Conservation (phyloP, 1,284 basidiomycete species). For the Ceratorhiza oryzae-sativae region DNA sequence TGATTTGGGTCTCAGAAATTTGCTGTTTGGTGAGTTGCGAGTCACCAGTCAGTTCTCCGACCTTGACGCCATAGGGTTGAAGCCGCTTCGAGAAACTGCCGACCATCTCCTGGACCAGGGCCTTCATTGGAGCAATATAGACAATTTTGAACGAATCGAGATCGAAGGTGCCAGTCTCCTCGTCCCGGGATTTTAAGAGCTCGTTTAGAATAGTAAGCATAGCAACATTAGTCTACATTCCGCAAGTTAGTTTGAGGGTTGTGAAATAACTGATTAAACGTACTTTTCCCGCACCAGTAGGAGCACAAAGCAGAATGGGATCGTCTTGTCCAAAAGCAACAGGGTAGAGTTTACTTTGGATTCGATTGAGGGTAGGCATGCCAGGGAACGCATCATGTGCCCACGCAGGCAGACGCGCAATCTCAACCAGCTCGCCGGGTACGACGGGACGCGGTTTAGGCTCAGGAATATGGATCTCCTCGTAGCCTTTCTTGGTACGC, state of each 20-base stretch:
- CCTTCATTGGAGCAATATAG: constrained; percentile 99
- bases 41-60: constrained; percentile 97
- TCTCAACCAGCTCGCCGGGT: constrained; percentile 77
- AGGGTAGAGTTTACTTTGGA: constrained; percentile 95
- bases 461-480: constrained; percentile 97
- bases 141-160: constrained; percentile 95
- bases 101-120: constrained; percentile 96
- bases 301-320: constrained; percentile 94
- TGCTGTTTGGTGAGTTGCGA: constrained; percentile 98
- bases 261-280: constrained; percentile 61
- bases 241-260: constrained; percentile 62
- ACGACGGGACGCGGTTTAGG: constrained; percentile 80
- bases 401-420: constrained; percentile 85
- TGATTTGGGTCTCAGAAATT: constrained; percentile 96
- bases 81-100: constrained; percentile 91
- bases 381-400: constrained; percentile 83
- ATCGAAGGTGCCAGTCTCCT: constrained; percentile 84
- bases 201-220: constrained; percentile 94
- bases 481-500: constrained; percentile 94
- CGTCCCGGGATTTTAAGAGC: constrained; percentile 83
- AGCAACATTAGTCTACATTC: constrained; percentile 90
- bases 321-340: constrained; percentile 92
- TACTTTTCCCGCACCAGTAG: constrained; percentile 98
- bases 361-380: constrained; percentile 83
- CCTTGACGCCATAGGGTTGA: constrained; percentile 80